Evolutionary conservation across 1,284 basidiomycete genomes (phyloP).

Genomic region (Melampsora larici-populina): DNA sequence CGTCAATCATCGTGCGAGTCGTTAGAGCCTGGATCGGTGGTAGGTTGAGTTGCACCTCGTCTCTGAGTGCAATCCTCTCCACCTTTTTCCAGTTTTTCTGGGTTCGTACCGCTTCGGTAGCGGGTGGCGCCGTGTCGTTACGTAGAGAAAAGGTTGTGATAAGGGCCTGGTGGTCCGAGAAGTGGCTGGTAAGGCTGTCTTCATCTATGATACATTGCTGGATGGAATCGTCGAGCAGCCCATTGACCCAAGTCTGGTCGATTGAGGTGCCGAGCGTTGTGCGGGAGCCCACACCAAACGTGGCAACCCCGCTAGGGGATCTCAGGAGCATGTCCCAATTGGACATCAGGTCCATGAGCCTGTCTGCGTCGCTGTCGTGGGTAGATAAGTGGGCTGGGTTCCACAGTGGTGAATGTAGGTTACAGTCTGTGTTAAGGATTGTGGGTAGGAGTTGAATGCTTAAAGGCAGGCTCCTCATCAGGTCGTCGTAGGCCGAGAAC

Average conservation of each 20-base stretch:
- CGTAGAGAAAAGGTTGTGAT: neutral
- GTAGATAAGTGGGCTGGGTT: neutral
- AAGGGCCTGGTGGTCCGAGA: conserved; percentile 22
- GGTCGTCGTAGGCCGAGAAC: neutral
- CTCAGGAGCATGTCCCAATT: neutral
- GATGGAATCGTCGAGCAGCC: neutral
- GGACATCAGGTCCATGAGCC: neutral
- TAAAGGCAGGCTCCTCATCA: neutral
- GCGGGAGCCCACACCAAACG: neutral
- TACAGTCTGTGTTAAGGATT: conserved; percentile 9
- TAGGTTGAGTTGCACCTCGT: neutral
- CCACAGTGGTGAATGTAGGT: conserved; percentile 2
- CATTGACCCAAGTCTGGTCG: too few species aligned
- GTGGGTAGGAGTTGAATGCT: neutral
- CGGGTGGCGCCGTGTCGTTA: neutral
- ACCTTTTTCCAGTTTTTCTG: neutral
- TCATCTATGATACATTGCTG: neutral
- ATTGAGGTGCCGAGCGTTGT: neutral
- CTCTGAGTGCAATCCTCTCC: neutral
- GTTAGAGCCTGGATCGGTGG: neutral
- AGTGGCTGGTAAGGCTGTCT: conserved; percentile 1
- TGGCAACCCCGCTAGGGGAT: conserved; percentile 10
- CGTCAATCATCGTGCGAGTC: neutral
- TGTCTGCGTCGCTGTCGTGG: neutral
- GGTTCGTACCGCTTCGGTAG: neutral